Evolutionary conservation across 768 basidiomycete species (phyloP).

Genomic region (Panellus pusillus): DNA sequence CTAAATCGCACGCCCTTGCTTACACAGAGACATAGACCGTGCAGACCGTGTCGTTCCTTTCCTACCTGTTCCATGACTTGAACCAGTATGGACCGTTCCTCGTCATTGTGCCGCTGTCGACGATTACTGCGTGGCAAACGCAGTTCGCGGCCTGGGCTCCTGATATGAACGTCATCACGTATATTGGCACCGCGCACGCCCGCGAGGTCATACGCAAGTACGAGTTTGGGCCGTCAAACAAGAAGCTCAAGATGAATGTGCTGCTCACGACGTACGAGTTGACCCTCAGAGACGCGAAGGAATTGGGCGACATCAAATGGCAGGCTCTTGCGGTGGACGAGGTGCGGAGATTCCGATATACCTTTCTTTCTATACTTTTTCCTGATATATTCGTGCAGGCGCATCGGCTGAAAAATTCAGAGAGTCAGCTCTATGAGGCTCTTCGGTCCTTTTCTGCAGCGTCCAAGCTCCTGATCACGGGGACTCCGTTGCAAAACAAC

Average conservation of each 20-base stretch:
- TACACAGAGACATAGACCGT: constrained; percentile 60
- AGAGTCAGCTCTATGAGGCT: constrained; percentile 95
- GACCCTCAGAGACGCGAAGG: constrained; percentile 84
- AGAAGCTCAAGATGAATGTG: constrained; percentile 96
- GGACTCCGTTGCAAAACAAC: constrained; percentile 98
- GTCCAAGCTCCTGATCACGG: constrained; percentile 95
- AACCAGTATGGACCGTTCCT: constrained; percentile 96
- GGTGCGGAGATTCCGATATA: constrained; percentile 41
- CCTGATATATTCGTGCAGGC: constrained; percentile 49
- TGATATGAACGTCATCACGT: constrained; percentile 94
- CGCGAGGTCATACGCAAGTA: constrained; percentile 90
- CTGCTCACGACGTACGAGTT: constrained; percentile 96
- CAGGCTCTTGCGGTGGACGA: constrained; percentile 96
- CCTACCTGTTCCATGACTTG: constrained; percentile 89
- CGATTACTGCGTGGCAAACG: constrained; percentile 96
- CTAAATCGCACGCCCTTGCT: constrained; percentile 18
- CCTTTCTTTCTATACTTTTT: constrained; percentile 18
- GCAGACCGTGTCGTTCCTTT: constrained; percentile 93
- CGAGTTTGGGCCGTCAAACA: constrained; percentile 88
- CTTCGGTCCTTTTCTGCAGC: constrained; percentile 85
- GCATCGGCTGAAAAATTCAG: constrained; percentile 96
- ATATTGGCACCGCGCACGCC: constrained; percentile 85
- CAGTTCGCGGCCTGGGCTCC: constrained; percentile 96
- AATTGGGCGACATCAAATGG: constrained; percentile 95
- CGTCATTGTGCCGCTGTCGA: constrained; percentile 96